phyloP scores from a whole-genome alignment of 2,329 filamentous ascomycete genomes.

The Colletotrichum lindemuthianum region DNA sequence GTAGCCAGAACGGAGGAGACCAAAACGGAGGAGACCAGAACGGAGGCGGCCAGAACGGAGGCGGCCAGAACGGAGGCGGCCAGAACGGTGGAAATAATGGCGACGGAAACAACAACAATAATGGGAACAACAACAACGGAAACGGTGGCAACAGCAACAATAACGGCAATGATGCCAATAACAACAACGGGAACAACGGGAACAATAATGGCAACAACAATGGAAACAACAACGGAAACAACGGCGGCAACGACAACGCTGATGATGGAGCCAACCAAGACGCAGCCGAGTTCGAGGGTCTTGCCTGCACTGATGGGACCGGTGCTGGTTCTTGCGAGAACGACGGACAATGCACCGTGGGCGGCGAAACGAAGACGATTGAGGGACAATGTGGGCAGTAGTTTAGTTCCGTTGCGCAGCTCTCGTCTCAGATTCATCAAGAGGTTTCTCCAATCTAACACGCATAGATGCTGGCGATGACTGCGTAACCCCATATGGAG shows the following conservation, averaged over 20 bases:
- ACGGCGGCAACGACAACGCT: background rate
- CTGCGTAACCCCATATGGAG: too few species aligned
- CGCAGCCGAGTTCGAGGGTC: conserved; percentile 24
- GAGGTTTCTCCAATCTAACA: background rate
- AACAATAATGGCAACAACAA: background rate
- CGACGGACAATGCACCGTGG: conserved; percentile 28
- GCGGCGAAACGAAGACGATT: conserved; percentile 12
- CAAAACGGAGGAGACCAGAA: background rate
- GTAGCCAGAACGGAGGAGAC: too few species aligned
- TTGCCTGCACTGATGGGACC: conserved; percentile 27
- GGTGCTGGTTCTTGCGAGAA: conserved; percentile 24
- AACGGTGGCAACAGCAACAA: background rate
- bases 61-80: background rate
- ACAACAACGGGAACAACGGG: background rate
- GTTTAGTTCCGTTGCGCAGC: background rate
- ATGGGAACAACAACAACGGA: background rate
- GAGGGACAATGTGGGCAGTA: conserved; percentile 29
- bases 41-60: background rate
- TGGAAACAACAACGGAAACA: background rate
- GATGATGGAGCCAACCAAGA: conserved; percentile 2
- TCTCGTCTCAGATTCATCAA: background rate
- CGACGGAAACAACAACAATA: background rate
- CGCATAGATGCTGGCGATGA: too few species aligned
- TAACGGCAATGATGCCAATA: background rate
- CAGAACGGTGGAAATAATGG: background rate